Conservation (phyloP, 2,329 filamentous ascomycete species). For the Ophidiomyces ophidiicola region DNA sequence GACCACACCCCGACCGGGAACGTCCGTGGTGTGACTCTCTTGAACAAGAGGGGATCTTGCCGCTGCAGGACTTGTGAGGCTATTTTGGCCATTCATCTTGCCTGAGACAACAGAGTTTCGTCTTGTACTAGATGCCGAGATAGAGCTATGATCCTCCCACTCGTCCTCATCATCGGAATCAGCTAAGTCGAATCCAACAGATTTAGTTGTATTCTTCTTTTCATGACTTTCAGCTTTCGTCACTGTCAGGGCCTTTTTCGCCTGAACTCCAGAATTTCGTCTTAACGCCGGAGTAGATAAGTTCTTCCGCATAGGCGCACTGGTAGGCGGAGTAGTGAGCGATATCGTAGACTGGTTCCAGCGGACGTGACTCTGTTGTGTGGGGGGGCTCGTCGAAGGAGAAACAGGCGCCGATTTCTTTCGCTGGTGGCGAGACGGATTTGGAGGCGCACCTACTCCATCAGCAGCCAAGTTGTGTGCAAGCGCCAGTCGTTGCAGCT, state of each 20-base stretch:
- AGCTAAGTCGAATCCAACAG: conserved; percentile 37
- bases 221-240: conserved; percentile 8
- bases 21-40: conserved; percentile 11
- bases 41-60: conserved; percentile 16
- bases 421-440: conserved; percentile 31
- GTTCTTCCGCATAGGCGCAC: conserved; percentile 35
- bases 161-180: conserved; percentile 34
- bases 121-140: conserved; percentile 37
- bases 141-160: conserved; percentile 38
- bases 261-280: conserved; percentile 28
- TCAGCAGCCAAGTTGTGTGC: conserved; percentile 23
- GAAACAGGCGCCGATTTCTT: conserved; percentile 37
- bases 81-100: conserved; percentile 15
- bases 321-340: conserved; percentile 23
- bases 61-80: conserved; percentile 1
- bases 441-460: conserved; percentile 14
- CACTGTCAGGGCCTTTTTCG: conserved; percentile 30
- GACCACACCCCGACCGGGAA: neutral
- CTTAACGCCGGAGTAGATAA: conserved; percentile 33
- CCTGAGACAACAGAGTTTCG: conserved; percentile 32
- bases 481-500: conserved; percentile 29
- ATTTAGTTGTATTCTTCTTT: conserved; percentile 29
- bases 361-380: conserved; percentile 26
- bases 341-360: conserved; percentile 32
- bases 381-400: conserved; percentile 32